phyloP scores from a whole-genome alignment of 2,329 filamentous ascomycete genomes.

The Claviceps maximensis region DNA sequence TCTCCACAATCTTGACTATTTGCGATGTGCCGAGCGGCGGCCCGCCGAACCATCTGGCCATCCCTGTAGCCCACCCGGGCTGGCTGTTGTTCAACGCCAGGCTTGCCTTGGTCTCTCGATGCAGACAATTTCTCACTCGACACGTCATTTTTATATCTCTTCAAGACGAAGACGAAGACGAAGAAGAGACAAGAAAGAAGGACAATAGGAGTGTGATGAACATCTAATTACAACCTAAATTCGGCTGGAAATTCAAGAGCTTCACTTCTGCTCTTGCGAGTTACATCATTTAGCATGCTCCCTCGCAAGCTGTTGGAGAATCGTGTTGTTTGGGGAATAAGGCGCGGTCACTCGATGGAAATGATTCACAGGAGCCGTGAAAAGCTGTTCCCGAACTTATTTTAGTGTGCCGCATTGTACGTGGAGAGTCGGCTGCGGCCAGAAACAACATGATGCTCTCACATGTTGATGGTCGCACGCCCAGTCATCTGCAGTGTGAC shows the following conservation, averaged over 20 bases:
- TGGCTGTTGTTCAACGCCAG: background rate
- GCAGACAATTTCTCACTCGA: too few relatives aligned
- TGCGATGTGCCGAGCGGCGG: background rate
- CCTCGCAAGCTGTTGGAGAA: background rate
- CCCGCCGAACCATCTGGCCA: background rate
- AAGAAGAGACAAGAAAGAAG: background rate
- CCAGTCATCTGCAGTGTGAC: background rate
- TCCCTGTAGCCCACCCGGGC: background rate
- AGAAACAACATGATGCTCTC: background rate
- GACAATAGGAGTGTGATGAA: too few relatives aligned
- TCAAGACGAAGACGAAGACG: background rate
- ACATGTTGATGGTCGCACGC: background rate
- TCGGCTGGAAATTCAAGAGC: too few relatives aligned
- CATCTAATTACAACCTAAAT: too few relatives aligned
- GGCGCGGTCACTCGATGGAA: too few relatives aligned
- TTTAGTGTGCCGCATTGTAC: too few relatives aligned
- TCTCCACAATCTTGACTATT: background rate
- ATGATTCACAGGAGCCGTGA: too few relatives aligned
- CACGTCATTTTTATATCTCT: background rate
- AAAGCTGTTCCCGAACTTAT: too few relatives aligned
- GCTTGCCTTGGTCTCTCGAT: background rate
- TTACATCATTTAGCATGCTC: background rate
- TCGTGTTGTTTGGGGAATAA: background rate
- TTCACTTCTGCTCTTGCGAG: too few relatives aligned
- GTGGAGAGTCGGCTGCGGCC: too few relatives aligned